These are phyloP conservation scores for Colletotrichum spinosum DNA, from an alignment of 2,329 filamentous ascomycete genomes.

Conservation along the genomic window DNA sequence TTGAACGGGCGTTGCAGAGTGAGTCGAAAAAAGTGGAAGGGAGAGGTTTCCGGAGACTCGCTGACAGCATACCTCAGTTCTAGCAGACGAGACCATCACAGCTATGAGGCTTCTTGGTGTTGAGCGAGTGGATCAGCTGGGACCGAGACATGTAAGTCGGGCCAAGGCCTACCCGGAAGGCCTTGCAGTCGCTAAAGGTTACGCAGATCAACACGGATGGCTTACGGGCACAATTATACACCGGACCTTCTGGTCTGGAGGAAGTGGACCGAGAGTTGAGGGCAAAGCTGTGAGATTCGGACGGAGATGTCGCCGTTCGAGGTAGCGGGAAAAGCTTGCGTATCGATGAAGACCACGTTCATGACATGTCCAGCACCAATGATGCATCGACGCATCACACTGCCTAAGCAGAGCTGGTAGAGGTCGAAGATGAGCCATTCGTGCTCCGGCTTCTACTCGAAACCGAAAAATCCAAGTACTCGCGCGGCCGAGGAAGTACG, in stretches of 20 bases:
- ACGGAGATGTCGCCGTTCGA: too few relatives aligned
- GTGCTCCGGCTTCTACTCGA: too few relatives aligned
- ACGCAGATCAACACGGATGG: constrained; percentile 36
- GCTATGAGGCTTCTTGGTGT: constrained; percentile 44
- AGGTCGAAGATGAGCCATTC: too few relatives aligned
- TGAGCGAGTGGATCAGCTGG: constrained; percentile 40
- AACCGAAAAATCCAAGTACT: too few relatives aligned
- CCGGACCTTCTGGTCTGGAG: constrained; percentile 40
- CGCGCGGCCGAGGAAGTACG: too few relatives aligned
- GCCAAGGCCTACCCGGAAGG: background rate
- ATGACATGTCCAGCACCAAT: too few relatives aligned
- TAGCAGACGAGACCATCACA: constrained; percentile 43
- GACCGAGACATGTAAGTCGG: constrained; percentile 41
- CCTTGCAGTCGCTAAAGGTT: background rate
- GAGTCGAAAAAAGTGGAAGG: constrained; percentile 43
- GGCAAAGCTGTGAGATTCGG: constrained; percentile 2
- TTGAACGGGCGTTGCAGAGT: constrained; percentile 67
- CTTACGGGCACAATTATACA: constrained; percentile 37
- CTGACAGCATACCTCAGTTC: constrained; percentile 36
- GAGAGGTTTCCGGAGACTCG: background rate
- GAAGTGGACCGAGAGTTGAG: constrained; percentile 35
- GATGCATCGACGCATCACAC: too few relatives aligned
- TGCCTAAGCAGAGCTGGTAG: too few relatives aligned
- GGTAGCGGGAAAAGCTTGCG: too few relatives aligned
- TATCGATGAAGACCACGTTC: too few relatives aligned